Conservation (phyloP, 345 rosid species). For the Eucalyptus viminalis region DNA sequence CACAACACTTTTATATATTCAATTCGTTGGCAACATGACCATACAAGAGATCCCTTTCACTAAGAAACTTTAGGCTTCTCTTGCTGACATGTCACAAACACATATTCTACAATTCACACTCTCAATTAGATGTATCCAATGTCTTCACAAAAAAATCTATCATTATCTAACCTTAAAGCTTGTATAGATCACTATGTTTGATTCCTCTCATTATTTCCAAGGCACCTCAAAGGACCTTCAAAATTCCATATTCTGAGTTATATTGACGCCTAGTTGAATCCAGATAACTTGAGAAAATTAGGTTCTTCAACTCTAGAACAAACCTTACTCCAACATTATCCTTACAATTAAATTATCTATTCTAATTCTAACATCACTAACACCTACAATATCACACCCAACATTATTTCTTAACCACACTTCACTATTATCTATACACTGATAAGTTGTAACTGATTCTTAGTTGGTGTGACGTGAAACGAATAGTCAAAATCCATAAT, state of each 20-base stretch:
- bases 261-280: neutral
- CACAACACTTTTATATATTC: neutral
- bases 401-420: accelerated
- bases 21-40: neutral
- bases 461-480: neutral
- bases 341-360: neutral
- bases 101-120: neutral
- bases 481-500: neutral
- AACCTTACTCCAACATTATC: neutral
- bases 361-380: neutral
- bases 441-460: neutral
- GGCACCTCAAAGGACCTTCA: neutral
- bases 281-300: neutral
- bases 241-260: neutral
- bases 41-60: neutral
- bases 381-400: neutral
- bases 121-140: neutral
- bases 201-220: neutral
- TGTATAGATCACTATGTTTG: neutral
- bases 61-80: neutral
- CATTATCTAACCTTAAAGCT: neutral
- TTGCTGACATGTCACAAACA: neutral
- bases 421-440: neutral
- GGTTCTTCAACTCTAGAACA: neutral
- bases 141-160: no score